Evolutionary conservation across 306 rosid genomes (phyloP).

Genomic region (Chamaecrista fasciculata): DNA sequence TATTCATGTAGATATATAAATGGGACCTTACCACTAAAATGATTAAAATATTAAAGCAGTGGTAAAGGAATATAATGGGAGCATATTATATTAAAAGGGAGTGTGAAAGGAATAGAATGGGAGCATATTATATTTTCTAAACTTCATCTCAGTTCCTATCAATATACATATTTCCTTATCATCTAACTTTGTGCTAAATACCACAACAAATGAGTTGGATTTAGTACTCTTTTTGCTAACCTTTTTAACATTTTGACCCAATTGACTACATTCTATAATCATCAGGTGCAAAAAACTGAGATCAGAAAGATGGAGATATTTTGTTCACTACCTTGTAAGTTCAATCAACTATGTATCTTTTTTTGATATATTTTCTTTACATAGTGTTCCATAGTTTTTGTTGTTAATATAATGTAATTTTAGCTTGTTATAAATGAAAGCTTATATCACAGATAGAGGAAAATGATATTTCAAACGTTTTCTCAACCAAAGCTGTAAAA

Average conservation of each 20-base stretch:
- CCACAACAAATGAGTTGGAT: background rate
- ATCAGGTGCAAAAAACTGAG: slow-evolving; percentile 87
- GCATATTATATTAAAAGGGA: too few relatives aligned
- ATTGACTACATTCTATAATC: slow-evolving; percentile 24
- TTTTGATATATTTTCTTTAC: background rate
- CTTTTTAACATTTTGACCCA: background rate
- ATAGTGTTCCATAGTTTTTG: background rate
- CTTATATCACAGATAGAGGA: too few relatives aligned
- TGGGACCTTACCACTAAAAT: too few relatives aligned
- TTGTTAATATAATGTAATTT: slow-evolving; percentile 8
- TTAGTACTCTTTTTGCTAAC: background rate
- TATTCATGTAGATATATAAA: too few relatives aligned
- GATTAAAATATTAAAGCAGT: too few relatives aligned
- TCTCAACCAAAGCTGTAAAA: too few relatives aligned
- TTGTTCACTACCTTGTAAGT: slow-evolving; percentile 97
- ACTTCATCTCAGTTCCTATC: too few relatives aligned
- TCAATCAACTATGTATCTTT: slow-evolving; percentile 6
- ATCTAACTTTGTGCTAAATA: background rate
- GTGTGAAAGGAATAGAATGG: too few relatives aligned
- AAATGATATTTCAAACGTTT: too few relatives aligned
- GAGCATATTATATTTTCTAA: too few relatives aligned
- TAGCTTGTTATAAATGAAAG: slow-evolving; percentile 4
- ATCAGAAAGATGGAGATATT: slow-evolving; percentile 83
- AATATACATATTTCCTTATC: too few relatives aligned
- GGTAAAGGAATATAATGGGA: too few relatives aligned